Base-by-base conservation (phyloP, 2,329 filamentous ascomycete species). In the Phaeoacremonium minimum region DNA sequence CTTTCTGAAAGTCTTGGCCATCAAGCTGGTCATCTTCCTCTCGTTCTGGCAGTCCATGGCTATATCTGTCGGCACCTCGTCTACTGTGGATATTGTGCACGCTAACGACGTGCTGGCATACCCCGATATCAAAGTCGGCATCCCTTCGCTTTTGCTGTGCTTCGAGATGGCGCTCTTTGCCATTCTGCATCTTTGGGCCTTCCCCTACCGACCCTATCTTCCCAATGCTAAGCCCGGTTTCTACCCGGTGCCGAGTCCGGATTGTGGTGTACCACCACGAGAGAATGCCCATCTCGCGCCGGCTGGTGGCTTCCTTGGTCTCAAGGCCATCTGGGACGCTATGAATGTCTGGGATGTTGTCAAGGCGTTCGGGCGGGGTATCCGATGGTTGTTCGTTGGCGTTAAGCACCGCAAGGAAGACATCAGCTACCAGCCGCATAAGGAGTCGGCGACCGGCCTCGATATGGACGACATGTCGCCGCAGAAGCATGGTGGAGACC, bases 11-110 rank as follows among this genome's bases (percentile, higher is more conserved):
- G 80, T 95, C 17, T 55, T 88, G 15, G 85, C 87, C 51, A 93
- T 95, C 63, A 95, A 95, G 61, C 73, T 94, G 18, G 87, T 94
- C 53, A 88, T 95, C 52, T 95, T 95, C 68, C 73, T 95, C 47
- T 89, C 83, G 22, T 94, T 94, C 60, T 95, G 88, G 88, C 88
- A 95, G 62, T 71, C 58, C 4, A 63, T 67, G 5, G 60, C 67
- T 44, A 72, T 75, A 43, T 72, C 68, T 5, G 47, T 75, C 22
- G 70, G 61, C 43, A 73, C 70, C 1, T 77, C 77, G 1, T 32
- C 34, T 33, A 71, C 73, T 5, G 72, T 85, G 5, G 71, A 81
- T 13, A 67, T 93, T 33, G 75, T 75, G 20, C 61, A 80, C 43
- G 58, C 84, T 1, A 82, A 72, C 30, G 58, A 69, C 2, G 71